Base-by-base conservation (phyloP, 768 basidiomycete genomes). In the Lactifluus rugatus region DNA sequence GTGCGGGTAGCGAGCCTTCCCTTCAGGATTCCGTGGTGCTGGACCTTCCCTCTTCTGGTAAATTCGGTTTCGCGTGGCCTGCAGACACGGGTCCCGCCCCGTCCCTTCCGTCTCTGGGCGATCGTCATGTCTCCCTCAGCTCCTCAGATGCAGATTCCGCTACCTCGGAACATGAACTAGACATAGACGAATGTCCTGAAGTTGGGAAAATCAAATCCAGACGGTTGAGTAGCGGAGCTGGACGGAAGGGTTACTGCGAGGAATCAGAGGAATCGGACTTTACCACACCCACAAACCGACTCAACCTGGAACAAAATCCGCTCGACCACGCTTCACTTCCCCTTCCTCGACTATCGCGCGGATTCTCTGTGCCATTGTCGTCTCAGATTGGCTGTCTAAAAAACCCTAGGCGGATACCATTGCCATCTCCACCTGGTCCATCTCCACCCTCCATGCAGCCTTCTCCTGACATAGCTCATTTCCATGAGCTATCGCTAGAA, bases 281-380 rank as follows among this genome's bases (percentile, higher is more conserved):
- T 32, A 62, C 67, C 16, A 70, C 71, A 47, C 72, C 70, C 16
- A 70, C 70, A 19, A 69, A 66, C 53, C 61, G 64, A 54, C 61
- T 70, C 56, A 64, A 66, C 50, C 52, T 64, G 23, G 71, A 72
- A 57, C 66, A 65, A 52, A 68, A 70, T 52, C 70, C 71, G 5
- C 44, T 70, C 57, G 71, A 72, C 23, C 66, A 69, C 41, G 62
- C 54, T 48, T 64, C 69, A 16, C 64, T 63, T 46, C 56, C 69
- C 56, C 62, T 70, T 13, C 83, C 85, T 46, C 77, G 77, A n/a
- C 80, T 90, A 57, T 81, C 83, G 49, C 80, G 92, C 54, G 83
- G 87, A 2, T 82, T 86, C 64, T 89, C 91, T 17, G 81, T 84
- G 73, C 92, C 92, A 19, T 71, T 85, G n/a, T 82, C 89, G 13